These are phyloP conservation scores for Solanum bulbocastanum DNA, from an alignment of 257 asterid species.

Conservation along the genomic window DNA sequence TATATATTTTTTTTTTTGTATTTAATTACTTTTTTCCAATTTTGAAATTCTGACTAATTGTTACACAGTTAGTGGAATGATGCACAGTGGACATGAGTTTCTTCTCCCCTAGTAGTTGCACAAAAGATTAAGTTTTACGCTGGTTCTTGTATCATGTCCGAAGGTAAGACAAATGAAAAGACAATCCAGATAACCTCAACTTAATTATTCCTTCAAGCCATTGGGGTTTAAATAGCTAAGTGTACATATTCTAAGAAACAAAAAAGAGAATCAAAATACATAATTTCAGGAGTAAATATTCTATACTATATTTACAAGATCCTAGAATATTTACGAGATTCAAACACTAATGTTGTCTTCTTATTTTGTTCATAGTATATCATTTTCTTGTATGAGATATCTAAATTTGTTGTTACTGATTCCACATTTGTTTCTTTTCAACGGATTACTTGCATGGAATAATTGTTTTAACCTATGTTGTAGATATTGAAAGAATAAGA, in stretches of 20 bases:
- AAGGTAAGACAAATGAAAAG: neutral
- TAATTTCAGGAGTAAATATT: neutral
- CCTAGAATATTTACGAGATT: too few species aligned
- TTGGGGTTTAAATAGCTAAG: neutral
- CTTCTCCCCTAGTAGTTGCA: neutral
- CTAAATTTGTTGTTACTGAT: conserved; percentile 2
- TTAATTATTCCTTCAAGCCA: neutral
- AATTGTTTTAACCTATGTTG: conserved; percentile 71
- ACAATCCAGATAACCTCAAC: neutral
- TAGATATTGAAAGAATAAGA: conserved; percentile 61
- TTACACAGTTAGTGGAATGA: neutral
- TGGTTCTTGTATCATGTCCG: neutral
- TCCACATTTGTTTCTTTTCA: conserved; percentile 21
- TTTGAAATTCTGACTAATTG: neutral
- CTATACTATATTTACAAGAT: too few species aligned
- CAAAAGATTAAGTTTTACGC: neutral
- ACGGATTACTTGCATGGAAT: conserved; percentile 86
- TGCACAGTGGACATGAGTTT: neutral
- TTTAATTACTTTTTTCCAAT: too few species aligned
- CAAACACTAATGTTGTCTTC: neutral
- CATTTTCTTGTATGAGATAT: neutral
- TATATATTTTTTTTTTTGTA: too few species aligned
- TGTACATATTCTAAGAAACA: neutral
- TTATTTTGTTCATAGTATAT: neutral
- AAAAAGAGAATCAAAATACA: neutral